phyloP scores from a whole-genome alignment of 768 basidiomycete species.

The Rhizopogon rudus region DNA sequence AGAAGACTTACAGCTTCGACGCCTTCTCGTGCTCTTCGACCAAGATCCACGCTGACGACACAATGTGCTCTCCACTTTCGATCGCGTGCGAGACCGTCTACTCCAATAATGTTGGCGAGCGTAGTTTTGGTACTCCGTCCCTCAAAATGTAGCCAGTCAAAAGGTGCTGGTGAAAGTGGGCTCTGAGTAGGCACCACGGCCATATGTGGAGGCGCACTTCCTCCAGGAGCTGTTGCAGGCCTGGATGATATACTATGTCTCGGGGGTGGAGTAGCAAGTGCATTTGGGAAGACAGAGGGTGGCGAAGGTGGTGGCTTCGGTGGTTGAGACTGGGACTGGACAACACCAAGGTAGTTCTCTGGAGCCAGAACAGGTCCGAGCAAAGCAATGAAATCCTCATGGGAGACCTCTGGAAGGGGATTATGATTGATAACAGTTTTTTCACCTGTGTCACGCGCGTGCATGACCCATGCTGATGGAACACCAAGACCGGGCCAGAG shows the following conservation, averaged over 20 bases:
- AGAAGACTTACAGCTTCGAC: constrained; percentile 64
- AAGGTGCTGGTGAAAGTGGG: constrained; percentile 65
- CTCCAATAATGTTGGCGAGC: constrained; percentile 67
- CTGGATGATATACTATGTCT: constrained; percentile 31
- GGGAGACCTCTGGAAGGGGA: constrained; percentile 79
- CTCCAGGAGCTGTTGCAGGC: constrained; percentile 22
- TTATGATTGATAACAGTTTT: constrained; percentile 83
- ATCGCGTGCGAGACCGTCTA: constrained; percentile 80
- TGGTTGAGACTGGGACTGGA: constrained; percentile 12
- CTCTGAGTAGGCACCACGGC: constrained; percentile 30
- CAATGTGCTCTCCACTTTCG: constrained; percentile 81
- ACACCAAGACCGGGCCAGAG: constrained; percentile 68
- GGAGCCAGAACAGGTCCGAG: constrained; percentile 79
- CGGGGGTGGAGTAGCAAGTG: constrained; percentile 19
- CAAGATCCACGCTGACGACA: constrained; percentile 77
- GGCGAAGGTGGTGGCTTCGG: constrained; percentile 22
- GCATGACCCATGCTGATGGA: constrained; percentile 78
- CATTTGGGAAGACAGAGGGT: constrained; percentile 23
- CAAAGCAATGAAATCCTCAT: constrained; percentile 79
- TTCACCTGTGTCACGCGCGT: constrained; percentile 60
- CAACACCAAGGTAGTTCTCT: constrained; percentile 57
- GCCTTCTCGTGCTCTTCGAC: constrained; percentile 68
- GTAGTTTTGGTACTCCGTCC: constrained; percentile 79
- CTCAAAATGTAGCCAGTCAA: constrained; percentile 87
- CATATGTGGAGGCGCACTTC: constrained; percentile 1